A percentile compares a stretch with the other conserved stretches of the same genome.
phyloP scores from a whole-genome alignment of 2,329 filamentous ascomycete species.

The Ramularia collo-cygni region DNA sequence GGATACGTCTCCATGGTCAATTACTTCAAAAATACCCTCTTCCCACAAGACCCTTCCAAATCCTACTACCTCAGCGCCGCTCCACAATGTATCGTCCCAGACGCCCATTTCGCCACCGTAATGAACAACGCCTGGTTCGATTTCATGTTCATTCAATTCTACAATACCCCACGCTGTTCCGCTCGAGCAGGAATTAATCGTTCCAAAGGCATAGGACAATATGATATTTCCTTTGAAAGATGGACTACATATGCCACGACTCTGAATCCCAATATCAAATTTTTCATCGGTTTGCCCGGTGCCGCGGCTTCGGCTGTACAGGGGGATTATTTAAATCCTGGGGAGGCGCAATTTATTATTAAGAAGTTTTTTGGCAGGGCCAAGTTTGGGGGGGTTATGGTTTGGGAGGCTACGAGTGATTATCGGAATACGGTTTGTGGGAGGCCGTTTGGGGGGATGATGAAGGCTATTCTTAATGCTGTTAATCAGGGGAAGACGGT shows the following conservation, averaged over 20 bases:
- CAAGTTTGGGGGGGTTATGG: conserved; percentile 53
- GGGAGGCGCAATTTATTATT: conserved; percentile 41
- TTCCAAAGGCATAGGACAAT: conserved; percentile 24
- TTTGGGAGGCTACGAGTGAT: conserved; percentile 50
- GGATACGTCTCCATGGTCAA: conserved; percentile 41
- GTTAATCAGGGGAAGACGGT: not conserved
- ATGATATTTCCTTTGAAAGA: conserved; percentile 20
- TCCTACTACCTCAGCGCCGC: conserved; percentile 46
- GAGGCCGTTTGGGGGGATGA: not conserved
- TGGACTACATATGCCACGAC: conserved; percentile 38
- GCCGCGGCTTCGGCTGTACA: conserved; percentile 25
- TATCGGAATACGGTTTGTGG: conserved; percentile 11
- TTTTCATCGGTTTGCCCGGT: conserved; percentile 47
- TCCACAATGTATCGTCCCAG: conserved; percentile 43
- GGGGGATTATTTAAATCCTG: conserved; percentile 41
- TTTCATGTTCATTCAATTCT: conserved; percentile 42
- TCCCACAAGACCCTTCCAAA: conserved; percentile 28
- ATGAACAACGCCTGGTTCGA: conserved; percentile 37
- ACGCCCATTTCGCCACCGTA: conserved; percentile 34
- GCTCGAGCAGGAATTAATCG: conserved; percentile 38
- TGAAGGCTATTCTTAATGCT: not conserved
- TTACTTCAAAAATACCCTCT: conserved; percentile 38
- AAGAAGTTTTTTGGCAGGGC: conserved; percentile 34
- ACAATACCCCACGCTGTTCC: conserved; percentile 43
- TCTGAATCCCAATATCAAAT: conserved; percentile 39